Conservation (phyloP, 768 basidiomycete species). For the Xanthoconium purpureum region DNA sequence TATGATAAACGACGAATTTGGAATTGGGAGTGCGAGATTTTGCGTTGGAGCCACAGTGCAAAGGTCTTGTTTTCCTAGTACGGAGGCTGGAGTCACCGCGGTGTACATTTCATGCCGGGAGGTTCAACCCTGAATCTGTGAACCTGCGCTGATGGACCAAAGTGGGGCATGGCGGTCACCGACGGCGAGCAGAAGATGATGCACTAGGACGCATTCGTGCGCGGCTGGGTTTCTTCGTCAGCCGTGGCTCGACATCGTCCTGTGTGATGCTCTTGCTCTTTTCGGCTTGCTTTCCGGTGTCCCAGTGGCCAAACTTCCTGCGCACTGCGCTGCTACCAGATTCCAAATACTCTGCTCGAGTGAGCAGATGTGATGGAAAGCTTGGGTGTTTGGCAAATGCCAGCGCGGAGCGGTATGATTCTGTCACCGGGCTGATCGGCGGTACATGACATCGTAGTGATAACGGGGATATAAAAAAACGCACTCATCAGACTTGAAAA, state of each 20-base stretch:
- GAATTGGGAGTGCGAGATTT: constrained; percentile 4
- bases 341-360: constrained; percentile 82
- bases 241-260: constrained; percentile 25
- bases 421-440: constrained; percentile 55
- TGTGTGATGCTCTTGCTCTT: constrained; percentile 22
- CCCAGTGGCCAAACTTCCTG: constrained; percentile 71
- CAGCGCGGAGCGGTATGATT: constrained; percentile 60
- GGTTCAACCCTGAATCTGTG: constrained; percentile 21
- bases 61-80: background rate
- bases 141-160: constrained; percentile 7
- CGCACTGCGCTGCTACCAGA: constrained; percentile 72
- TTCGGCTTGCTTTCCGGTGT: constrained; percentile 25
- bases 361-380: constrained; percentile 56
- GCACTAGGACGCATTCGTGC: constrained; percentile 22
- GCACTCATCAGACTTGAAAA: constrained; percentile 74
- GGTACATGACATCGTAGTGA: constrained; percentile 13
- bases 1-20: constrained; percentile 9
- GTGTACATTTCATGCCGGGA: constrained; percentile 4
- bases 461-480: constrained; percentile 30
- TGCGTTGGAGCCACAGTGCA: background rate
- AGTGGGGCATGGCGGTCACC: constrained; percentile 16
- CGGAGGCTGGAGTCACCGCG: background rate
- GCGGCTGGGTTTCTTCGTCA: constrained; percentile 28
- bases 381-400: constrained; percentile 52
- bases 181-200: constrained; percentile 26